Percentiles rank a stretch among this genome's conserved stretches.
Conservation (phyloP, 192 early-diverging fungal species). For the Lobosporangium transversale region DNA sequence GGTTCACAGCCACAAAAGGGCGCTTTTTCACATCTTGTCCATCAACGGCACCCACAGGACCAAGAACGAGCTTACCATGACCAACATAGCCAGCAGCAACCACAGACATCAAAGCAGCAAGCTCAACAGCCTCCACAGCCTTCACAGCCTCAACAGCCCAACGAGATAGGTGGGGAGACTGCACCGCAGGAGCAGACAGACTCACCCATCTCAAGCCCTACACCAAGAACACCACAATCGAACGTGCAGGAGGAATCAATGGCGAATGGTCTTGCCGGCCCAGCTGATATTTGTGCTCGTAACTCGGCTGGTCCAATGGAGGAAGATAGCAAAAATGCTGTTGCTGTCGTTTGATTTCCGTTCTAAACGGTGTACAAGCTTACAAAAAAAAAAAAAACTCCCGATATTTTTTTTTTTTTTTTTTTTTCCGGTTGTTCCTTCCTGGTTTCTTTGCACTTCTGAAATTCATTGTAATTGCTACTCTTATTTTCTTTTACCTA, state of each 20-base stretch:
- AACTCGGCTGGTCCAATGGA: conserved; percentile 37
- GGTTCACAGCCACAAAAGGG: conserved; percentile 19
- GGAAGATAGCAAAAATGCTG: conserved; percentile 32
- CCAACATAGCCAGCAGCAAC: conserved; percentile 7
- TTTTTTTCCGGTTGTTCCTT: background rate
- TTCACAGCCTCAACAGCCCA: conserved; percentile 4
- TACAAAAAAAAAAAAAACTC: background rate
- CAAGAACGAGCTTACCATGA: conserved; percentile 18
- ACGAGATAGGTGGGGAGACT: background rate
- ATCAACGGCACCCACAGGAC: conserved; percentile 13
- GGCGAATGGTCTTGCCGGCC: conserved; percentile 1
- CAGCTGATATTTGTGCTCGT: conserved; percentile 20
- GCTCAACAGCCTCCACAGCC: background rate
- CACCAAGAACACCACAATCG: background rate
- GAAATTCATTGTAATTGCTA: no score
- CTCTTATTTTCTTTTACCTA: background rate
- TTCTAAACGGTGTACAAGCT: background rate
- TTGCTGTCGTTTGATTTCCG: conserved; percentile 22
- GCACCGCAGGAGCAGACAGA: background rate
- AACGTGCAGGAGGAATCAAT: background rate
- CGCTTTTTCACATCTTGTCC: conserved; percentile 4
- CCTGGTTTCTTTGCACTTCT: no score
- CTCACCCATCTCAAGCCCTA: background rate
- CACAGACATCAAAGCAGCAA: conserved; percentile 6
- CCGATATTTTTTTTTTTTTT: background rate